Base-by-base conservation (phyloP, 202 grass and related monocot species). In the Panicum hallii region DNA sequence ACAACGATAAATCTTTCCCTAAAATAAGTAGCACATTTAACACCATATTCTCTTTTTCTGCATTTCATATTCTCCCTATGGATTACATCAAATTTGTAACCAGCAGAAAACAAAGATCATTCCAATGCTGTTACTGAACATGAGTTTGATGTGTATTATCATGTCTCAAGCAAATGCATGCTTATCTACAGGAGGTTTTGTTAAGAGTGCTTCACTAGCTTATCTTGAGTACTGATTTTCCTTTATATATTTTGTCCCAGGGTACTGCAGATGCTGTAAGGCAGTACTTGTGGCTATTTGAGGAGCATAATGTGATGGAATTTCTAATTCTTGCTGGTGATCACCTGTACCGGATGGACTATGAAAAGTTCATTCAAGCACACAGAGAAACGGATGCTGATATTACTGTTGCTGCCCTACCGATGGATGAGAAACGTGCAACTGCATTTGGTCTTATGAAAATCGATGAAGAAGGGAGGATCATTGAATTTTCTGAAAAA, bases 271-370 rank as follows among this genome's bases (percentile, higher is more conserved):
- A 94, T 17, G 94, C 94, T 63, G 94, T 97, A 46, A 86, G 94
- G 28, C 91, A 97, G 55, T 97, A 94, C 79, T 83, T 90, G 48
- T 97, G 94, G 94, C 78, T 97, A 43, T 97, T 97, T 40, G 94
- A 97, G 55, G 94, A 94, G 79, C 94, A 97, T 79, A 94, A 94
- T 88, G 88, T 97, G 56, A 97, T 97, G 94, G 94, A 97, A 11
- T 97, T 88, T 81, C 30, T 97, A 64, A 85, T 97, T 64, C 89
- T 97, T 66, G 91, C 94, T 1, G 94, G 94, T 68, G 94, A 97
- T 82, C 94, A 97, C 53, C 70, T 97, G 47, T 97, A 97, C 67
- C 83, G 94, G 7, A 97, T 97, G 92, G 94, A 97, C 83, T 97
- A 97, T 78, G 90, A 94, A 89, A 94, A 94, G 80, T 97, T 97